phyloP scores from a whole-genome alignment of 176 grass and related monocot genomes.

The Zea luxurians region DNA sequence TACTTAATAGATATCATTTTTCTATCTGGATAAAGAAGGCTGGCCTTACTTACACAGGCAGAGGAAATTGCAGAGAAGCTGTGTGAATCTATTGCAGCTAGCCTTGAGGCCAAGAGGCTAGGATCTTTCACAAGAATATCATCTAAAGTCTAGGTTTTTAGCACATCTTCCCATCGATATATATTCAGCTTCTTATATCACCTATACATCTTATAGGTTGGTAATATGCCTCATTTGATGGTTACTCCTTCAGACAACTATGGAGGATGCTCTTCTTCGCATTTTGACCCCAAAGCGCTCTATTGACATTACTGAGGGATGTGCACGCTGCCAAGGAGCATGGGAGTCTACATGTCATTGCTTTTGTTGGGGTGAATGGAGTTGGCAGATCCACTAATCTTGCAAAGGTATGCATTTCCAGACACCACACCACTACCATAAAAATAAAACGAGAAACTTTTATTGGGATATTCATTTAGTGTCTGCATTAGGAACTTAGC shows the following conservation, averaged over 20 bases:
- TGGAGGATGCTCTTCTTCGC: slow-evolving; percentile 88
- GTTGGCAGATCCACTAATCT: slow-evolving; percentile 98
- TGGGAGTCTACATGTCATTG: slow-evolving; percentile 84
- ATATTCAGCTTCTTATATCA: not conserved
- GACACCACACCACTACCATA: not conserved
- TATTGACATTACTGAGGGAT: slow-evolving; percentile 86
- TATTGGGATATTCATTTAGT: not conserved
- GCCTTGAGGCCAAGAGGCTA: slow-evolving; percentile 88
- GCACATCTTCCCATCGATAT: not conserved
- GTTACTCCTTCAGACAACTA: slow-evolving; percentile 62
- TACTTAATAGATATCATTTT: not conserved
- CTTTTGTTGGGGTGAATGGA: slow-evolving; percentile 94
- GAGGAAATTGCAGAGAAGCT: slow-evolving; percentile 96
- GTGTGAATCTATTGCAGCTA: slow-evolving; percentile 84
- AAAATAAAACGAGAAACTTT: not conserved
- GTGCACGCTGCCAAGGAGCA: slow-evolving; percentile 92
- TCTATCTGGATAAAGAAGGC: slow-evolving; percentile 19
- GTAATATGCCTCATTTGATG: not conserved
- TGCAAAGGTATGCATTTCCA: slow-evolving; percentile 64
- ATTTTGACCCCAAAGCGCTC: slow-evolving; percentile 90
- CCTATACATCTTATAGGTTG: not conserved
- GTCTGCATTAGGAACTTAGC: slow-evolving; percentile 6
- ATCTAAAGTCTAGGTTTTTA: slow-evolving; percentile 81
- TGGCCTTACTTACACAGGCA: slow-evolving; percentile 42
- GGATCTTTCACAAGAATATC: slow-evolving; percentile 96